Evolutionary conservation across 2,329 filamentous ascomycete species (phyloP).

Genomic region (Lachnellula suecica): DNA sequence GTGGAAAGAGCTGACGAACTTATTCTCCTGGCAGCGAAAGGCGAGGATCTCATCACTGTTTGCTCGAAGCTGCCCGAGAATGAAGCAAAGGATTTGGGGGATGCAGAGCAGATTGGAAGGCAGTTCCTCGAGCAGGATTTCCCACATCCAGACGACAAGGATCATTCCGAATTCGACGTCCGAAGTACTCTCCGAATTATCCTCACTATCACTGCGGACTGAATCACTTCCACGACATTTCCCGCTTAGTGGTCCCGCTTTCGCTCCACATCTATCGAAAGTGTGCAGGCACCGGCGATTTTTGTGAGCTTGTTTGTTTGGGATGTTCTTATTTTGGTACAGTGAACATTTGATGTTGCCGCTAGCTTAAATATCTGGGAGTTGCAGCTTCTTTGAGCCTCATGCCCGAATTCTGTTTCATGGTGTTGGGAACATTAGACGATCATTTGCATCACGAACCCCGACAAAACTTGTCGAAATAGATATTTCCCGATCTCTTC

Average conservation of each 20-base stretch:
- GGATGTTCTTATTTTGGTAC: not conserved
- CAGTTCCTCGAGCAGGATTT: conserved; percentile 48
- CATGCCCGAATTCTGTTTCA: not conserved
- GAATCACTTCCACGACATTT: not conserved
- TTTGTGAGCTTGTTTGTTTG: not conserved
- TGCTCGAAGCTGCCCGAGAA: conserved; percentile 65
- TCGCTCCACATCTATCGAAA: not conserved
- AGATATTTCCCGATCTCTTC: not conserved
- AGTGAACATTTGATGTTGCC: not conserved
- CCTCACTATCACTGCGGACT: conserved; percentile 17
- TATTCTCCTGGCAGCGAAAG: conserved; percentile 63
- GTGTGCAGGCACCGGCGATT: not conserved
- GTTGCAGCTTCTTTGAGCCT: not conserved
- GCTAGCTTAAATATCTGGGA: not conserved
- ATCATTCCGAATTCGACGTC: conserved; percentile 19
- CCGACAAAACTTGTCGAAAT: not conserved
- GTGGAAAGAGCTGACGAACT: conserved; percentile 76
- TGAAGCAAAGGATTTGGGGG: conserved; percentile 66
- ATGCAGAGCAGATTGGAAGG: conserved; percentile 63
- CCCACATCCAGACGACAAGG: conserved; percentile 17
- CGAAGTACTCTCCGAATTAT: conserved; percentile 29
- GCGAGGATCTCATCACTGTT: conserved; percentile 73
- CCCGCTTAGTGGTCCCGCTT: not conserved
- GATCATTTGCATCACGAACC: not conserved
- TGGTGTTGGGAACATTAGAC: not conserved